These are phyloP conservation scores for Fagus crenata DNA, from an alignment of 306 rosid genomes.

Conservation along the genomic window DNA sequence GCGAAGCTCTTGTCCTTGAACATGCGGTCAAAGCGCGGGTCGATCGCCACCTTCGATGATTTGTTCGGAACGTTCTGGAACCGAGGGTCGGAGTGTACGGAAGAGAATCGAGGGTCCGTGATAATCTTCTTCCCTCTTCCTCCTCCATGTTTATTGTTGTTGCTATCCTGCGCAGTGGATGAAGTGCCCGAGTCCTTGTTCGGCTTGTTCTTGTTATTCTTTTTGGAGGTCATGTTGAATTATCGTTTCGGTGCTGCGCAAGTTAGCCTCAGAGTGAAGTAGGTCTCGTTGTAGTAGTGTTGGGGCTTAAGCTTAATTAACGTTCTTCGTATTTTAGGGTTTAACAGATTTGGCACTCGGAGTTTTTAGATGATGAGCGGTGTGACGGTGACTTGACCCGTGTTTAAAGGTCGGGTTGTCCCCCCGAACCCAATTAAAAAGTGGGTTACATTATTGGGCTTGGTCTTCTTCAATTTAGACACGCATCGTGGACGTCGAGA, in stretches of 20 bases:
- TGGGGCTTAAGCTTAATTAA: too few species aligned
- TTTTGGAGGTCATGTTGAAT: conserved; percentile 37
- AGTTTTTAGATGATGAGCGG: too few species aligned
- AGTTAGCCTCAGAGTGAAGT: too few species aligned
- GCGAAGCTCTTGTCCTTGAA: conserved; percentile 57
- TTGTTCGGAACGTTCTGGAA: conserved; percentile 69
- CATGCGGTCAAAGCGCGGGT: conserved; percentile 66
- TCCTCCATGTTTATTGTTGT: background rate
- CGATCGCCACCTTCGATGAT: conserved; percentile 63
- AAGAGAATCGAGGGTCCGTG: conserved; percentile 60
- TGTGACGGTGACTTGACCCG: too few species aligned
- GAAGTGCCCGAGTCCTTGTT: conserved; percentile 31
- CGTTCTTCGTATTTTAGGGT: too few species aligned
- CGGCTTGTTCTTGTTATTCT: conserved; percentile 15
- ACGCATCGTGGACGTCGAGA: too few species aligned
- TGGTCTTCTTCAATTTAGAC: too few species aligned
- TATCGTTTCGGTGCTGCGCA: background rate
- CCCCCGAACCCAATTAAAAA: too few species aligned
- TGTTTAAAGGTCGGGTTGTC: too few species aligned
- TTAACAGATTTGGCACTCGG: too few species aligned
- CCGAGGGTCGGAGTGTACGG: conserved; percentile 75
- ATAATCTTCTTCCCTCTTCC: conserved; percentile 33
- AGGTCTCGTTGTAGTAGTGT: too few species aligned
- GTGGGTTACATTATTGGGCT: too few species aligned
- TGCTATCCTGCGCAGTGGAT: conserved; percentile 7